phyloP scores from a whole-genome alignment of 2,329 filamentous ascomycete genomes.

The Ophiobolus disseminans region DNA sequence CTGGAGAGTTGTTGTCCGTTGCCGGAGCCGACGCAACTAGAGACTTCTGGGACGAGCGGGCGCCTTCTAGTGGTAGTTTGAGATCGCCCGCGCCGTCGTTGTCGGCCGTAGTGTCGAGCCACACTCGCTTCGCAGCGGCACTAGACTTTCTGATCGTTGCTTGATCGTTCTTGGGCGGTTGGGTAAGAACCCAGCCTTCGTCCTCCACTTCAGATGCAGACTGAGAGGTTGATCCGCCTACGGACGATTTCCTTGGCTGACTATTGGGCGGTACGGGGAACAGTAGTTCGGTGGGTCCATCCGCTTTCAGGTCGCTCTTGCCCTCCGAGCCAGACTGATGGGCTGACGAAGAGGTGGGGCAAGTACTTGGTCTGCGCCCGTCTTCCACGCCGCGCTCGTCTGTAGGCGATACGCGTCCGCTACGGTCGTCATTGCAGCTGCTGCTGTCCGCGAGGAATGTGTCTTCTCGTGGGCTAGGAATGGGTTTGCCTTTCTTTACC shows the following conservation, averaged over 20 bases:
- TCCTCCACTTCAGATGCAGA: slow-evolving; percentile 47
- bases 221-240: slow-evolving; percentile 26
- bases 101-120: slow-evolving; percentile 49
- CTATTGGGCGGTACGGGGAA: slow-evolving; percentile 22
- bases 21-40: slow-evolving; percentile 46
- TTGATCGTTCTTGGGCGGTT: slow-evolving; percentile 35
- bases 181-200: slow-evolving; percentile 48
- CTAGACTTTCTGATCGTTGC: slow-evolving; percentile 17
- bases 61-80: slow-evolving; percentile 50
- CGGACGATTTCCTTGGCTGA: slow-evolving; percentile 15
- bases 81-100: slow-evolving; percentile 44
- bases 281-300: slow-evolving; percentile 32
- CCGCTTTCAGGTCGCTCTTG: slow-evolving; percentile 30
- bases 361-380: slow-evolving; percentile 36
- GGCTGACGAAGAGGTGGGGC: slow-evolving; percentile 38
- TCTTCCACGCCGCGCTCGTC: slow-evolving; percentile 36
- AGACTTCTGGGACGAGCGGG: slow-evolving; percentile 42
- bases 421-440: slow-evolving; percentile 59
- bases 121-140: slow-evolving; percentile 45
- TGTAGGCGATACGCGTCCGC: slow-evolving; percentile 42
- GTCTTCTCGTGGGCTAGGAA: slow-evolving; percentile 46
- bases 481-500: slow-evolving; percentile 40
- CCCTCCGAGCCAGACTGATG: slow-evolving; percentile 23
- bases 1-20: slow-evolving; percentile 46
- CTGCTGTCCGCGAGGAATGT: slow-evolving; percentile 61